Conservation (phyloP, 2,329 filamentous ascomycete genomes). For the Coleophoma cylindrospora region DNA sequence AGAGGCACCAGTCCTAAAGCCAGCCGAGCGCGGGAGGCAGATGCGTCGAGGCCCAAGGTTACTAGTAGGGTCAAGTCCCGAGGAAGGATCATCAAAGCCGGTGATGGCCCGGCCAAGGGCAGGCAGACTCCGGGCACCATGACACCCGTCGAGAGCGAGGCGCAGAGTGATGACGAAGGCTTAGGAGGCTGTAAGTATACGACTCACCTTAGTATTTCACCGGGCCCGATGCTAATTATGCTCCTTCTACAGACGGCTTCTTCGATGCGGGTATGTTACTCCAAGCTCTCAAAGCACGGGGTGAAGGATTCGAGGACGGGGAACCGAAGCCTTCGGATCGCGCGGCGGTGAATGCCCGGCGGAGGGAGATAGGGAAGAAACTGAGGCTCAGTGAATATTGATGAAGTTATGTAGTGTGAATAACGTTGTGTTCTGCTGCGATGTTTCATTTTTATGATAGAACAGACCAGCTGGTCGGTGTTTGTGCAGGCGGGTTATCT, state of each 20-base stretch:
- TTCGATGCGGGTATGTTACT: conserved; percentile 95
- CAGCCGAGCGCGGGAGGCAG: conserved; percentile 55
- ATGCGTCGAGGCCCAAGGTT: conserved; percentile 24
- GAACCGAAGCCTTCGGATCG: conserved; percentile 53
- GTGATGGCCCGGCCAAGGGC: conserved; percentile 34
- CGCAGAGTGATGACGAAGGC: conserved; percentile 78
- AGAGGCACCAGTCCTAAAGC: conserved; percentile 44
- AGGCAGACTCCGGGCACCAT: conserved; percentile 43
- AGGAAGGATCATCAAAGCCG: conserved; percentile 64
- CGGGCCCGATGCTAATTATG: conserved; percentile 6
- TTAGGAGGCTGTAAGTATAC: conserved; percentile 81
- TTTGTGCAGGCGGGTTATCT: no score
- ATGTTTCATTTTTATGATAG: neutral
- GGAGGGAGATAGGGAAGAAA: conserved; percentile 71
- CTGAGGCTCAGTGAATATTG: conserved; percentile 65
- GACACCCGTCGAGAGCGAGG: conserved; percentile 60
- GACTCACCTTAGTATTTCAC: conserved; percentile 1
- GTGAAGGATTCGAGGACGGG: conserved; percentile 43
- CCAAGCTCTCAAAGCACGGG: conserved; percentile 75
- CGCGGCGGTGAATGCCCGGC: conserved; percentile 50
- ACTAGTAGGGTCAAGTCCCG: conserved; percentile 59
- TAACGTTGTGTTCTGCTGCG: neutral
- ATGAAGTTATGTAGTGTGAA: neutral
- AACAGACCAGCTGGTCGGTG: no score
- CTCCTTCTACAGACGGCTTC: conserved; percentile 69